phyloP scores from a whole-genome alignment of 2,329 filamentous ascomycete genomes.

The Delphinella strobiligena region DNA sequence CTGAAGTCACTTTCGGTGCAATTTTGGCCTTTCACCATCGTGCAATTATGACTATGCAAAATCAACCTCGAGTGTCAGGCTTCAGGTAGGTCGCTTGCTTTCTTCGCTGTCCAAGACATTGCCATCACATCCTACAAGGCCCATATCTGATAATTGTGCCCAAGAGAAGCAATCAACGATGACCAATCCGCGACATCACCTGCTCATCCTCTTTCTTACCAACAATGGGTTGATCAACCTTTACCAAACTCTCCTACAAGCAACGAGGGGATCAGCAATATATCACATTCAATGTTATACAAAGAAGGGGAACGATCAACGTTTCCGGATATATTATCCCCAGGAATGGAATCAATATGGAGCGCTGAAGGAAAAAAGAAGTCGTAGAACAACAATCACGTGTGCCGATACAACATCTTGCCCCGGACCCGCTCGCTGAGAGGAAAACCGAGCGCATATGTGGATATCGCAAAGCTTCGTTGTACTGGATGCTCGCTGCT shows the following conservation, averaged over 20 bases:
- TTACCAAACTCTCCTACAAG: slow-evolving; percentile 10
- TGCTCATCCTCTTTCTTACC: slow-evolving; percentile 16
- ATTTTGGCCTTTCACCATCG: too few species aligned
- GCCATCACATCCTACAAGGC: too few species aligned
- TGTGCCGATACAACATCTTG: neutral
- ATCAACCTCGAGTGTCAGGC: slow-evolving; percentile 5
- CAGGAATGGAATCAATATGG: slow-evolving; percentile 17
- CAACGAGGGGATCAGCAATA: slow-evolving; percentile 6
- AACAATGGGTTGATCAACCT: slow-evolving; percentile 13
- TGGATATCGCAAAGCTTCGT: slow-evolving; percentile 12
- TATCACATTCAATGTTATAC: slow-evolving; percentile 12
- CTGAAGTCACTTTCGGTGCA: neutral
- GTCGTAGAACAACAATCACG: slow-evolving; percentile 9
- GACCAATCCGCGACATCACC: slow-evolving; percentile 7
- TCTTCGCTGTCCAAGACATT: too few species aligned
- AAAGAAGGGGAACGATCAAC: slow-evolving; percentile 11
- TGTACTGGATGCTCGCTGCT: slow-evolving; percentile 13
- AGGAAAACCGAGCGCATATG: slow-evolving; percentile 10
- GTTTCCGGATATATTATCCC: slow-evolving; percentile 15
- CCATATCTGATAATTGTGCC: slow-evolving; percentile 1
- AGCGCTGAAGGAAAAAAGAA: slow-evolving; percentile 19
- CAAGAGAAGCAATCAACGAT: neutral
- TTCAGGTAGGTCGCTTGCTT: slow-evolving; percentile 1
- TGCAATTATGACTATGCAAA: slow-evolving; percentile 1
- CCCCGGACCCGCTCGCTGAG: slow-evolving; percentile 8